Evolutionary conservation across 1,284 basidiomycete genomes (phyloP).

Genomic region (Melanopsichium pennsylvanicum): DNA sequence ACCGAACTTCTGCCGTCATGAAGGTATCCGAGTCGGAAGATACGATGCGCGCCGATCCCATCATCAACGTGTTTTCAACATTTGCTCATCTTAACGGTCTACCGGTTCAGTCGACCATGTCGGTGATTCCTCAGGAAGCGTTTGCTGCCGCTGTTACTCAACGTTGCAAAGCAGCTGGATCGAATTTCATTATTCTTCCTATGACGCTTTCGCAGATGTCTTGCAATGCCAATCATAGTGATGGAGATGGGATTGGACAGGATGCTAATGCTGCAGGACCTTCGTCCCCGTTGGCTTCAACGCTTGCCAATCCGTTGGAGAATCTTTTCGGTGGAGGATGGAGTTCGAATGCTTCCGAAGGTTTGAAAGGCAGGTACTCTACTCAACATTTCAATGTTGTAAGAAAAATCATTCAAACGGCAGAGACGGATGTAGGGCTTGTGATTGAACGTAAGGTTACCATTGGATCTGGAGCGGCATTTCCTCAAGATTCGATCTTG

Average conservation of each 20-base stretch:
- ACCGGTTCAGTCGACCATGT: slow-evolving; percentile 71
- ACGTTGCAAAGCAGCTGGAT: slow-evolving; percentile 72
- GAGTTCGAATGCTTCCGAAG: slow-evolving; percentile 10
- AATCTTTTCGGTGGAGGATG: slow-evolving; percentile 50
- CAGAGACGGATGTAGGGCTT: slow-evolving; percentile 72
- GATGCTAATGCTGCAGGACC: slow-evolving; percentile 13
- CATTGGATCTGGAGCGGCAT: too few species aligned
- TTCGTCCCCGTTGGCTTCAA: slow-evolving; percentile 32
- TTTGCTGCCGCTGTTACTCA: slow-evolving; percentile 76
- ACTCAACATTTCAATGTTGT: slow-evolving; percentile 72
- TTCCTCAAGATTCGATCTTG: too few species aligned
- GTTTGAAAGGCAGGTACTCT: slow-evolving; percentile 58
- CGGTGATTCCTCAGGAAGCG: slow-evolving; percentile 76
- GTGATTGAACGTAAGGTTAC: slow-evolving; percentile 77
- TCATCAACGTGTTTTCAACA: slow-evolving; percentile 80
- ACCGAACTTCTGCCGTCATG: slow-evolving; percentile 84
- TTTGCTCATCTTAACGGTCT: slow-evolving; percentile 80
- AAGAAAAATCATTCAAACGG: slow-evolving; percentile 77
- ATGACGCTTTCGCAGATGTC: slow-evolving; percentile 70
- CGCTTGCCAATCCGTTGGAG: slow-evolving; percentile 52
- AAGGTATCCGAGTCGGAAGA: slow-evolving; percentile 77
- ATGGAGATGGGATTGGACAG: neutral
- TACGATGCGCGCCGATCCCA: slow-evolving; percentile 76
- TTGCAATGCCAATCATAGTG: too few species aligned
- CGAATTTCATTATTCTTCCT: slow-evolving; percentile 82